A percentile compares a stretch with the other conserved stretches of the same genome.
phyloP scores from a whole-genome alignment of 495 filamentous ascomycete genomes.

The Hypoxylon lenormandii region DNA sequence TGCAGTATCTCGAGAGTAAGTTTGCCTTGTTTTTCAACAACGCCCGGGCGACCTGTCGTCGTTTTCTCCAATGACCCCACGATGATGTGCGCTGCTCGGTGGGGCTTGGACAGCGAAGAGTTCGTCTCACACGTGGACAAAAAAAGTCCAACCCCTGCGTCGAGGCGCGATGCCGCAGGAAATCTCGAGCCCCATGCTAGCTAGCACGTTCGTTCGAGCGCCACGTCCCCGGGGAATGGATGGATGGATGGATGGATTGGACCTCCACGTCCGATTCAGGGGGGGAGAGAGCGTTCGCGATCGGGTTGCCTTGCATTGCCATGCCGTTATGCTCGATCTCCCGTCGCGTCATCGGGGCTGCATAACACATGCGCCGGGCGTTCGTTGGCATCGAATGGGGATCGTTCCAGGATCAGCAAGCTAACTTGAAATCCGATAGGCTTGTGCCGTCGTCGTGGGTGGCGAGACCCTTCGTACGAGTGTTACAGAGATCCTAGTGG shows the following conservation, averaged over 20 bases:
- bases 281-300: conserved; percentile 40
- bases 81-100: conserved; percentile 46
- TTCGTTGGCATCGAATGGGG: conserved; percentile 51
- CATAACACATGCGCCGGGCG: conserved; percentile 45
- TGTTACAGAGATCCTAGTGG: conserved; percentile 77
- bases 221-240: conserved; percentile 47
- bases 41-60: conserved; percentile 1
- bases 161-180: conserved; percentile 47
- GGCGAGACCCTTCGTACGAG: conserved; percentile 93
- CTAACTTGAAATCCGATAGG: conserved; percentile 72
- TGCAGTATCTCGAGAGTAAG: conserved; percentile 74
- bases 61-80: conserved; percentile 37
- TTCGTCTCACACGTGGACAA: conserved; percentile 52
- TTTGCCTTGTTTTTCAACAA: conserved; percentile 39
- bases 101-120: conserved; percentile 47
- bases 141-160: conserved; percentile 44
- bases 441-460: conserved; percentile 94
- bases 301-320: conserved; percentile 63
- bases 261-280: conserved; percentile 40
- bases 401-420: conserved; percentile 52
- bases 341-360: conserved; percentile 54
- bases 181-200: conserved; percentile 31
- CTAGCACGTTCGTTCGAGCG: conserved; percentile 33
- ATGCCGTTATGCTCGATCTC: conserved; percentile 45
- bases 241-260: conserved; percentile 33